Base-by-base conservation (phyloP, 2,329 filamentous ascomycete genomes). In the Onygena corvina region DNA sequence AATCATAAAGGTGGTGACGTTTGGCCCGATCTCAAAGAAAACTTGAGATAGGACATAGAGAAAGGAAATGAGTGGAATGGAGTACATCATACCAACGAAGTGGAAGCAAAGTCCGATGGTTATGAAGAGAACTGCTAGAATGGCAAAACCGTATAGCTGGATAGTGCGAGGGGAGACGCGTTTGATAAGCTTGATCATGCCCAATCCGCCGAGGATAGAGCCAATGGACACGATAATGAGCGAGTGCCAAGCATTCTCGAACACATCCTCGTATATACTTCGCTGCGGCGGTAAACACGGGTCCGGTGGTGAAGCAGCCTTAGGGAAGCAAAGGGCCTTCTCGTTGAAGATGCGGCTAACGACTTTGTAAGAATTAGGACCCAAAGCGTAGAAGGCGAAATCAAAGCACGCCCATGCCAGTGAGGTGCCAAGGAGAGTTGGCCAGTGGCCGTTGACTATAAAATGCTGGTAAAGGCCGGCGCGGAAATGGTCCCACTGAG, bases 1-100 rank as follows among this genome's bases (percentile, higher is more conserved):
- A 0, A 78, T 71, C 21, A 48, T 20, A 3, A 31, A 48, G 18
- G 46, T 48, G 6, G 33, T 48, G 31, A 31, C 16, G 11, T 48
- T 34, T 9, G 46, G 46, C 3, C 46, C 46, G 3, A 48, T 48
- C 29, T 48, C 45, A 29, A 45, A 30, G 36, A 18, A 48, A 16
- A 23, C 4, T 23, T 34, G 30, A 27, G 49, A 34, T 25, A 50
- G 23, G 31, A 21, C 36, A 42, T 18, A 35, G 47, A 33, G 38
- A 23, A 42, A 42, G 21, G 46, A 31, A n/a, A 48, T 48, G 4
- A 48, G 25, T 7, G 46, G 46, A 5, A 48, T 34, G 4, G 31
- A 48, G 6, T 40, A 8, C 11, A n/a, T 9, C 46, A n/a, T 23
- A n/a, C 29, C 14, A n/a, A 38, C 46, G 6, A 48, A 12, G 2